Evolutionary conservation across 1,284 basidiomycete genomes (phyloP).

Genomic region (Irpex sp.): DNA sequence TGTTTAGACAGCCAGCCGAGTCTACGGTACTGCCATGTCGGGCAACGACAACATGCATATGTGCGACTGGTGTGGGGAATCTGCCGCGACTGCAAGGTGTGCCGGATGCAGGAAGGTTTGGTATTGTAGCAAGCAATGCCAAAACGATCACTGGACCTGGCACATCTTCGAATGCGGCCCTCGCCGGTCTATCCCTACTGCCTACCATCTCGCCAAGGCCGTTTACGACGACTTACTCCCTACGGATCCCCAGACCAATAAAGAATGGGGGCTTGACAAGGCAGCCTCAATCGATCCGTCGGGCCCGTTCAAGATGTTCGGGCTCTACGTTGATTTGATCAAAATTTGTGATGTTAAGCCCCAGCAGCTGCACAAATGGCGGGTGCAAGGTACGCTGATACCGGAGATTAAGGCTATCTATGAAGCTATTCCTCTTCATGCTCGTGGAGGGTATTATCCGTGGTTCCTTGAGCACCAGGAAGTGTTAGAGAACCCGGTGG

Average conservation of each 20-base stretch:
- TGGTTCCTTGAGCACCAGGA: slow-evolving; percentile 32
- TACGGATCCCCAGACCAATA: not conserved
- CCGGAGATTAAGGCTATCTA: slow-evolving; percentile 28
- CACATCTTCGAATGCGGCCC: not conserved
- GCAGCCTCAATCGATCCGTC: slow-evolving; percentile 7
- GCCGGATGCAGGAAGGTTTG: not conserved
- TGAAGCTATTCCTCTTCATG: slow-evolving; percentile 17
- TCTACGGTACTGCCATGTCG: too few species aligned
- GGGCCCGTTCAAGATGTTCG: slow-evolving; percentile 22
- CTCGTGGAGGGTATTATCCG: slow-evolving; percentile 24
- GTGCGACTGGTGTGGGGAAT: not conserved
- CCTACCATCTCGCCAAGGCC: not conserved
- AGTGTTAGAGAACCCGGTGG: slow-evolving; percentile 18
- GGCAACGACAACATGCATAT: too few species aligned
- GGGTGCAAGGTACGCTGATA: slow-evolving; percentile 24
- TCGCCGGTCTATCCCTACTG: not conserved
- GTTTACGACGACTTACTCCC: not conserved
- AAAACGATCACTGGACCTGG: not conserved
- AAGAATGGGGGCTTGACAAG: slow-evolving; percentile 32
- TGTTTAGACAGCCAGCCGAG: too few species aligned
- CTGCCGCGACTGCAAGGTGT: not conserved
- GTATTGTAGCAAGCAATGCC: not conserved
- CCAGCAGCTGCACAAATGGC: slow-evolving; percentile 28
- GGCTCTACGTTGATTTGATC: slow-evolving; percentile 29
- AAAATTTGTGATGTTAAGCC: slow-evolving; percentile 17